Evolutionary conservation across 176 grass and related monocot species (phyloP).

Genomic region (Hsuehochloa calcarea): DNA sequence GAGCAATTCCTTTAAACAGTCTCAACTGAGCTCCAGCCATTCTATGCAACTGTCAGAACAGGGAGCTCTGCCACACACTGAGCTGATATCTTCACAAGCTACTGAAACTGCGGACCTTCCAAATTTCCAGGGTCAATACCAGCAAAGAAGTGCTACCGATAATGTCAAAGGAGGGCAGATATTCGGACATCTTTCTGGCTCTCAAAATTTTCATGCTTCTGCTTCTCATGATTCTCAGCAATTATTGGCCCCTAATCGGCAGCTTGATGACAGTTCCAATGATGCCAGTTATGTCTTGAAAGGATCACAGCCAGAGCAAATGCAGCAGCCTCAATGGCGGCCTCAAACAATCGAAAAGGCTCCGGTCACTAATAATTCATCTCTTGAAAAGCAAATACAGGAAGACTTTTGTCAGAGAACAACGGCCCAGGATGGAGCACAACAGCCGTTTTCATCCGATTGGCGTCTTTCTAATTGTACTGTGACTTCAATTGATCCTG

Average conservation of each 20-base stretch:
- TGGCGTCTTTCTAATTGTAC: slow-evolving; percentile 41
- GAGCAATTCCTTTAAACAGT: slow-evolving; percentile 56
- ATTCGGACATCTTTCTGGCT: slow-evolving; percentile 53
- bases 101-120: slow-evolving; percentile 40
- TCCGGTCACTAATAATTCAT: slow-evolving; percentile 48
- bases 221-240: slow-evolving; percentile 62
- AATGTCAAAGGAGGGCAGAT: slow-evolving; percentile 67
- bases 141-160: slow-evolving; percentile 53
- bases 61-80: slow-evolving; percentile 53
- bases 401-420: slow-evolving; percentile 65
- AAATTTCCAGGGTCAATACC: slow-evolving; percentile 69
- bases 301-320: slow-evolving; percentile 52
- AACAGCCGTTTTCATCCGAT: slow-evolving; percentile 46
- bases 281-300: slow-evolving; percentile 47
- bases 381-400: slow-evolving; percentile 65
- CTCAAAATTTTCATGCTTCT: slow-evolving; percentile 57
- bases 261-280: slow-evolving; percentile 48
- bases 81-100: slow-evolving; percentile 61
- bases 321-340: slow-evolving; percentile 48
- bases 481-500: slow-evolving; percentile 31
- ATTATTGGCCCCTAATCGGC: slow-evolving; percentile 44
- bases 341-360: slow-evolving; percentile 60
- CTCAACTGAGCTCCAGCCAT: slow-evolving; percentile 52
- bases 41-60: slow-evolving; percentile 67
- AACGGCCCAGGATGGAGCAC: slow-evolving; percentile 47